Evolutionary conservation across 768 basidiomycete genomes (phyloP).

Genomic region (Macrocybe gigantea): DNA sequence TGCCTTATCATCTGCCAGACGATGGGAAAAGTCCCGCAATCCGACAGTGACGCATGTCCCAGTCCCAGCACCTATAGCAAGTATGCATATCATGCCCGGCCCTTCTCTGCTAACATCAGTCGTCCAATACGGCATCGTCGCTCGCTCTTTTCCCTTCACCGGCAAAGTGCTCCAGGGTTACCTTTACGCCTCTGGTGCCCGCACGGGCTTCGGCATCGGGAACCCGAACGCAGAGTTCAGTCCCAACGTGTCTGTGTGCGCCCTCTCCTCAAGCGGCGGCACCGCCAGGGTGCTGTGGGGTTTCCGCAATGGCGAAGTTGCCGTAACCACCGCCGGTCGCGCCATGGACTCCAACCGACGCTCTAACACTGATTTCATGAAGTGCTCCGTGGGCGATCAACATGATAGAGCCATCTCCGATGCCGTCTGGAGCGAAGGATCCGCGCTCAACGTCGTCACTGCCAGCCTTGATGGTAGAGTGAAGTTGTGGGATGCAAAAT

Average conservation of each 20-base stretch:
- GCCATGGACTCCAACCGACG: constrained; percentile 51
- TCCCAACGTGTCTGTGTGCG: constrained; percentile 57
- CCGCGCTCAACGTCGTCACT: constrained; percentile 34
- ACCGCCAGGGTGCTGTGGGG: constrained; percentile 74
- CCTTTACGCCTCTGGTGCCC: constrained; percentile 56
- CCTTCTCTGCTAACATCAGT: constrained; percentile 56
- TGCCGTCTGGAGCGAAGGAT: constrained; percentile 41
- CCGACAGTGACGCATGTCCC: constrained; percentile 60
- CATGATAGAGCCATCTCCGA: constrained; percentile 60
- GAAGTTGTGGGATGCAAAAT: constrained; percentile 68
- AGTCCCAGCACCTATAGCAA: constrained; percentile 48
- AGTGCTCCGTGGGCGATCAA: constrained; percentile 49
- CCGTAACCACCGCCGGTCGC: constrained; percentile 48
- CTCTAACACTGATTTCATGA: constrained; percentile 36
- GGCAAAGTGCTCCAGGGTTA: constrained; percentile 68
- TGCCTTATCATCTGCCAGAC: constrained; percentile 32
- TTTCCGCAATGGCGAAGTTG: constrained; percentile 60
- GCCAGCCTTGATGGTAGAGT: constrained; percentile 58
- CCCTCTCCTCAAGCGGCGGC: constrained; percentile 54
- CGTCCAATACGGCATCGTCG: constrained; percentile 61
- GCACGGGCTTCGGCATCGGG: constrained; percentile 54
- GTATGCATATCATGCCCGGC: constrained; percentile 55
- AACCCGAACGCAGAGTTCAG: constrained; percentile 75
- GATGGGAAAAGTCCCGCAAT: constrained; percentile 63
- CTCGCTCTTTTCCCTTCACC: constrained; percentile 65